Evolutionary conservation across 768 basidiomycete genomes (phyloP).

Genomic region (Tulasnella sp.): DNA sequence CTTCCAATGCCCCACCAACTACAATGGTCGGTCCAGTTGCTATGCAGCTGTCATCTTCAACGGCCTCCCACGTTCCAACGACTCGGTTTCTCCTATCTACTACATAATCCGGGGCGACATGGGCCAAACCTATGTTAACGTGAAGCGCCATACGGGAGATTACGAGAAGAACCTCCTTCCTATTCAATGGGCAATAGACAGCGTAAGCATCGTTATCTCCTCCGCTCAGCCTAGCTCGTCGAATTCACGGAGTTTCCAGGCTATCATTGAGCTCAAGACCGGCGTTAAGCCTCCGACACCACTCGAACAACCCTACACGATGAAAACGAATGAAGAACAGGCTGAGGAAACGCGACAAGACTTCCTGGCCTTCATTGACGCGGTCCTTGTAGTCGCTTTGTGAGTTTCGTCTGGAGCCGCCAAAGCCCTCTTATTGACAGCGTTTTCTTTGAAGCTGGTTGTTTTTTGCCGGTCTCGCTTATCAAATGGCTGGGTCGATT

Average conservation of each 20-base stretch:
- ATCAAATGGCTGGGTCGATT: conserved; percentile 75
- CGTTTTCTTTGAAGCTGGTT: conserved; percentile 55
- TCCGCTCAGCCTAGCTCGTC: not conserved
- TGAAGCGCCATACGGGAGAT: conserved; percentile 65
- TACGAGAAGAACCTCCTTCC: conserved; percentile 70
- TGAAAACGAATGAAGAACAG: conserved; percentile 69
- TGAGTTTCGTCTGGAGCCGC: conserved; percentile 44
- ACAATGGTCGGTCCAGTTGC: conserved; percentile 68
- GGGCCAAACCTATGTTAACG: conserved; percentile 67
- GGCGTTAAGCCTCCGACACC: conserved; percentile 61
- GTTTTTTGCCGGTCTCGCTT: conserved; percentile 71
- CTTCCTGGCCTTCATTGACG: conserved; percentile 39
- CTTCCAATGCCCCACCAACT: conserved; percentile 69
- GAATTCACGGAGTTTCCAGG: conserved; percentile 47
- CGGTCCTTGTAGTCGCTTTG: conserved; percentile 69
- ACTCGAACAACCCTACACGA: conserved; percentile 72
- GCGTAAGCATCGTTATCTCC: conserved; percentile 49
- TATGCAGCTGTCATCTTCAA: conserved; percentile 69
- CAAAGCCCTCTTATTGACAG: not conserved
- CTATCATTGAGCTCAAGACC: conserved; percentile 70
- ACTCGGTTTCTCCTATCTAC: conserved; percentile 55
- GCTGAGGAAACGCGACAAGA: conserved; percentile 58
- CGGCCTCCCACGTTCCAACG: conserved; percentile 37
- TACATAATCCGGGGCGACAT: conserved; percentile 74
- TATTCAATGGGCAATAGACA: conserved; percentile 76